Percentiles rank a stretch among this genome's conserved stretches.
phyloP scores from a whole-genome alignment of 345 rosid genomes.

The Eutrema heterophyllum region DNA sequence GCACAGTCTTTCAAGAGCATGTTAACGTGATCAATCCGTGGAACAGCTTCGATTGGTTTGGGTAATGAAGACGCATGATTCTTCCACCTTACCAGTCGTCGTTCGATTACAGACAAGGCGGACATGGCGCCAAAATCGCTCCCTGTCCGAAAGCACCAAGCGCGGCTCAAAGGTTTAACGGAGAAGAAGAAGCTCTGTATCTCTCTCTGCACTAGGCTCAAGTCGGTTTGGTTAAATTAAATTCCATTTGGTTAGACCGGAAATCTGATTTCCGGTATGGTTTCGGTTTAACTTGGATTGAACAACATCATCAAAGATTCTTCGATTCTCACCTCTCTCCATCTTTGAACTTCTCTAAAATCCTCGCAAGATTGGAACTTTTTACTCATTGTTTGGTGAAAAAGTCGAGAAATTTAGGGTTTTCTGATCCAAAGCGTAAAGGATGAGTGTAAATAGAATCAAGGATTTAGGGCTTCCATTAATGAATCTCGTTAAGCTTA shows the following conservation, averaged over 20 bases:
- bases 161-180: background rate
- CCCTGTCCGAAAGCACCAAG: background rate
- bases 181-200: background rate
- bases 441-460: constrained; percentile 28
- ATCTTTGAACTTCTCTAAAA: no score
- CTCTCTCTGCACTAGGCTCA: background rate
- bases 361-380: background rate
- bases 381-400: background rate
- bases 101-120: constrained; percentile 19
- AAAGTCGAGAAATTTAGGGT: background rate
- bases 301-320: background rate
- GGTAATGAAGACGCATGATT: constrained; percentile 1
- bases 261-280: background rate
- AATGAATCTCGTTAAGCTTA: constrained; percentile 63
- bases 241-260: background rate
- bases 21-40: constrained; percentile 17
- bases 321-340: no score
- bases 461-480: constrained; percentile 47
- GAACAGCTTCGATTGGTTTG: background rate
- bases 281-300: background rate
- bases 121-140: constrained; percentile 17
- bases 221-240: background rate
- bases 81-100: background rate
- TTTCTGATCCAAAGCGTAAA: background rate
- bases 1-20: constrained; percentile 54